Evolutionary conservation across 2,329 filamentous ascomycete genomes (phyloP), one percentile per base, ranked within the genome.

Genomic region (Dendrostoma leiphaemia): DNA sequence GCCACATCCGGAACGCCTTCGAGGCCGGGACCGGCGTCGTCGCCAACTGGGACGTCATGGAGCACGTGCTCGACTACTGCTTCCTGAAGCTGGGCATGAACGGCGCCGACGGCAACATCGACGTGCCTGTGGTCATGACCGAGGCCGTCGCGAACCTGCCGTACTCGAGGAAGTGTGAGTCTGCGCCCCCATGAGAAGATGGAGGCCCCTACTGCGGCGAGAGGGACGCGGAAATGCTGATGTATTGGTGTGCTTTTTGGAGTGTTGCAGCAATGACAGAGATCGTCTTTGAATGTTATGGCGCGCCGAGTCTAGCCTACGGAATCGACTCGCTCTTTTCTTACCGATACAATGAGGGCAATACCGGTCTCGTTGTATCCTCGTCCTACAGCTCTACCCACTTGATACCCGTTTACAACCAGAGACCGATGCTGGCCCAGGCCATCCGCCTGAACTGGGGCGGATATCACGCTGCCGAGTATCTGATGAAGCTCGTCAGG

Each of bases 41-140:
- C 57, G 92, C 90, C 70, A 97, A 97, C 68, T 99, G 95, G 91
- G 94, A 99, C 71, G 92, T 91, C 31, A 91, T 96, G 84, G 94
- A 99, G 71, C 91, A 93, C 55, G 80, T 97, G 5, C 74, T 99
- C 44, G 94, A 99, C 73, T 97, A 97, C 70, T 82, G 92, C 38
- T 99, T 99, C 69, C 79, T 97, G 62, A 97, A 97, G 73, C 75
- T 99, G 51, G 94, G 94, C 4, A 81, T 99, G 62, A 91, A 95
- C 61, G 84, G 84, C 15, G 77, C 78, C 4, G 83, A 87, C 46
- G 90, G 90, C 8, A 78, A 82, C 23, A 84, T 99, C 59, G 91
- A 93, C 64, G 79, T 91, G 64, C 92, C 93, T 1, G 83, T 99
- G 57, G 87, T 99, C 62, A 91, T 99, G 86, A 99, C 94, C 0